Base-by-base conservation (phyloP, 805 yeast species). In the Candida tibetensis region DNA sequence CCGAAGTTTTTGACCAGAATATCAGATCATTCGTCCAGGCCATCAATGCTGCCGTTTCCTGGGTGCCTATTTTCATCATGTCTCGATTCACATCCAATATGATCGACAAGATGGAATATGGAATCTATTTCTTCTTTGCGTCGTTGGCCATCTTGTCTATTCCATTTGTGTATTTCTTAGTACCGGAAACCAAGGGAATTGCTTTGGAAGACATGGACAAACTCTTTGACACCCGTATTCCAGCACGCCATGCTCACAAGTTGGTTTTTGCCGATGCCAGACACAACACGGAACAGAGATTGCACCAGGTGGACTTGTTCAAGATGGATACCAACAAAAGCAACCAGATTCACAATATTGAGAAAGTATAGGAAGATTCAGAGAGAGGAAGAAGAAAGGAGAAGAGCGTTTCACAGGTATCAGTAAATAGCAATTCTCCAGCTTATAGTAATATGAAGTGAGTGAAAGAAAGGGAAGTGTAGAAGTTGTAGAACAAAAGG, bases 161-260 rank as follows among this genome's bases (percentile, higher is more conserved):
- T 26, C 70, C 70, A 7, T 62, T 61, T 37, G 68, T 64, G n/a
- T 64, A 42, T 46, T 64, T 60, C 55, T 57, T 55, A 39, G 47
- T 64, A 21, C 70, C 70, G 3, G 70, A 64, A 38, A 64, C 70
- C 4, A 62, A 58, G 44, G 70, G 70, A n/a, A 56, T 62, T 36
- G 60, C 47, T 1, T 46, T 46, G 54, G 61, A 55, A 37, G 57
- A 55, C 42, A 55, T 56, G 61, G 61, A 56, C 44, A 44, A 45
- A 45, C 51, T 56, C 41, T 56, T 56, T 28, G 60, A 52, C 38
- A 32, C 50, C 14, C 30, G 37, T 18, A 33, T 49, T 16, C 55
- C 55, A 2, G 57, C 60, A 13, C 42, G 54, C 31, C 31, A 35
- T 19, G 61, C 61, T 10, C 58, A 56, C 40, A 16, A 39, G 22